Evolutionary conservation across 108 stramenopile genomes (phyloP), one percentile per base, ranked within the genome.

Genomic region (Schizochytrium sp.): DNA sequence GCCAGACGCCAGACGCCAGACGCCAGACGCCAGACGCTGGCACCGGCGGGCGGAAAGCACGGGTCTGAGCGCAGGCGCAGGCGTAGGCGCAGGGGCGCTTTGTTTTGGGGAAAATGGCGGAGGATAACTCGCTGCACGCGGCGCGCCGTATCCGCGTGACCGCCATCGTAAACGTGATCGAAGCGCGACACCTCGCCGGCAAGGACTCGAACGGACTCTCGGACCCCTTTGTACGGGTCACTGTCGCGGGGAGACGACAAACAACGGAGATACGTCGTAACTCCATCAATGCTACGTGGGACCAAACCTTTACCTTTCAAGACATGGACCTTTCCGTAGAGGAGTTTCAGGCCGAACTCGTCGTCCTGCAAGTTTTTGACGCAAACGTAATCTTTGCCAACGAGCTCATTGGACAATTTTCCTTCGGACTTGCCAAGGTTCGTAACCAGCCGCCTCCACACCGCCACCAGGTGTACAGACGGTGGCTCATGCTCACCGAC

Each of bases 151-250:
- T 83, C 6, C 45, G 51, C 45, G 28, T 83, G n/a, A 83, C 48
- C 1, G 76, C 76, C n/a, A 53, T 83, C 25, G 76, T 83, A 4
- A 43, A 83, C 51, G 76, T 83, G 10, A 83, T 83, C 51, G 76
- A 83, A 45, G 76, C 76, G 51, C 76, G 76, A 18, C 18, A 83
- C 51, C 51, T 83, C 25, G 76, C 28, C 23, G 76, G 76, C 12
- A 83, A 83, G 28, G 76, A 83, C 76, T 53, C 48, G 19, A 83
- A 83, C 51, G 12, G 51, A 8, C 51, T 83, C 16, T 83, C 76
- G n/a, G 76, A 83, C 51, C 76, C 76, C 48, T 83, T 83, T 34
- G 76, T 83, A 16, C 76, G 76, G 43, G 76, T 83, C 18, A 83
- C 76, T 3, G 76, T 83, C 19, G 76, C 76, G 3, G 76, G 76